Conservation (phyloP, 2,329 filamentous ascomycete species). For the Geoglossum cookeanum region DNA sequence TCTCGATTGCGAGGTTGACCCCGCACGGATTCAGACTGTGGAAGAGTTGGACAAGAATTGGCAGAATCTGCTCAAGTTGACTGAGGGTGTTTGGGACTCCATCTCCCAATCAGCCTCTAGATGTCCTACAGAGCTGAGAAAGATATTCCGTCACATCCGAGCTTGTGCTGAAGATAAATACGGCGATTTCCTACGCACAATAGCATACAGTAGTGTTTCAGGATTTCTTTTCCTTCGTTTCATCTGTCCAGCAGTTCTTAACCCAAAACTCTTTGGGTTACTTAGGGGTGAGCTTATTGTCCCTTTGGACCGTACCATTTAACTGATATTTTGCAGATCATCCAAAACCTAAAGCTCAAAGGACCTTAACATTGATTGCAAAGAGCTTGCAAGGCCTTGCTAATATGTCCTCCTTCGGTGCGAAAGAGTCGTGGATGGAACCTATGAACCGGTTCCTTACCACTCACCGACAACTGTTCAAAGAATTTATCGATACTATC, state of each 20-base stretch:
- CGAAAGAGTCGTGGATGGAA: slow-evolving; percentile 97
- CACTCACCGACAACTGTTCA: slow-evolving; percentile 59
- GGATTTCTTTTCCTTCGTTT: slow-evolving; percentile 89
- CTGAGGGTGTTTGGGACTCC: slow-evolving; percentile 67
- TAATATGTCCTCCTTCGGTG: slow-evolving; percentile 79
- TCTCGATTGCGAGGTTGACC: slow-evolving; percentile 87
- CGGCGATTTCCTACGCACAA: slow-evolving; percentile 75
- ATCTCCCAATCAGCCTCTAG: slow-evolving; percentile 57
- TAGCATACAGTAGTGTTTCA: slow-evolving; percentile 84
- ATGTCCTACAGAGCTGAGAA: slow-evolving; percentile 62
- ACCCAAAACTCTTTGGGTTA: slow-evolving; percentile 82
- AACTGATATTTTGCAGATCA: slow-evolving; percentile 37
- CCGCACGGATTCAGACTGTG: slow-evolving; percentile 46
- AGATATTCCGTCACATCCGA: slow-evolving; percentile 77
- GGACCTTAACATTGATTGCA: slow-evolving; percentile 78
- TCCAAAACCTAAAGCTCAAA: slow-evolving; percentile 61
- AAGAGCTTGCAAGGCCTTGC: slow-evolving; percentile 83
- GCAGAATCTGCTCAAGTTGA: slow-evolving; percentile 55
- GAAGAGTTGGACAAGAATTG: slow-evolving; percentile 73
- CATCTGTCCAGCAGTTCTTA: slow-evolving; percentile 89
- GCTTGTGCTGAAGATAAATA: slow-evolving; percentile 89
- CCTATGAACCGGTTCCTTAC: slow-evolving; percentile 84
- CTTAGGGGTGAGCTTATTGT: slow-evolving; percentile 37
- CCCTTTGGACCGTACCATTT: neutral
- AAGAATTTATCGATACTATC: slow-evolving; percentile 68